phyloP scores from a whole-genome alignment of 306 rosid genomes.

The Cucurbita maxima region DNA sequence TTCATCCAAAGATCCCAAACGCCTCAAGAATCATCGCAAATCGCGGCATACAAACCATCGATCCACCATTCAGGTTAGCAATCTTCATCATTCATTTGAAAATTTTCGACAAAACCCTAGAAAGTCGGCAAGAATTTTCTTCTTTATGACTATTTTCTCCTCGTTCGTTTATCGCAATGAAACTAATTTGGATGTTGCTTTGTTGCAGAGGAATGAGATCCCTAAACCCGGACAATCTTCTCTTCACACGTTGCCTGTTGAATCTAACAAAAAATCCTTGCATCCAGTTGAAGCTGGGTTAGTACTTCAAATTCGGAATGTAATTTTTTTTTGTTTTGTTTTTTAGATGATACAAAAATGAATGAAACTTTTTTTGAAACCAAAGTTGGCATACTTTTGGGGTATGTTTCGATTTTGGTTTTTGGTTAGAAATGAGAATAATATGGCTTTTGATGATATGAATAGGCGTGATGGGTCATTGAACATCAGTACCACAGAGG shows the following conservation, averaged over 20 bases:
- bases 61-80: slow-evolving; percentile 1
- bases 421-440: neutral
- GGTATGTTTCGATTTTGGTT: neutral
- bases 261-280: slow-evolving; percentile 10
- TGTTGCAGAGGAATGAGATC: slow-evolving; percentile 27
- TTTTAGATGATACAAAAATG: too few species aligned
- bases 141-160: too few species aligned
- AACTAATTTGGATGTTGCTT: slow-evolving; percentile 1
- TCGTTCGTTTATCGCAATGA: too few species aligned
- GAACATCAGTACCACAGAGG: neutral
- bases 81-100: neutral
- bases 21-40: slow-evolving; percentile 20
- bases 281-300: slow-evolving; percentile 27
- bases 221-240: slow-evolving; percentile 23
- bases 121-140: too few species aligned
- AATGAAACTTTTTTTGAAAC: too few species aligned
- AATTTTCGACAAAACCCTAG: neutral
- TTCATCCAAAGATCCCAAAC: slow-evolving; percentile 41
- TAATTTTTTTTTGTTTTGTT: too few species aligned
- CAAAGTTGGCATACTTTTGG: too few species aligned
- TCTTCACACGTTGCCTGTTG: slow-evolving; percentile 17
- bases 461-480: slow-evolving; percentile 18
- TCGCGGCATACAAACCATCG: slow-evolving; percentile 27
- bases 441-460: slow-evolving; percentile 20
- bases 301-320: slow-evolving; percentile 5